Conservation (phyloP, 306 rosid species). For the Vigna mungo region DNA sequence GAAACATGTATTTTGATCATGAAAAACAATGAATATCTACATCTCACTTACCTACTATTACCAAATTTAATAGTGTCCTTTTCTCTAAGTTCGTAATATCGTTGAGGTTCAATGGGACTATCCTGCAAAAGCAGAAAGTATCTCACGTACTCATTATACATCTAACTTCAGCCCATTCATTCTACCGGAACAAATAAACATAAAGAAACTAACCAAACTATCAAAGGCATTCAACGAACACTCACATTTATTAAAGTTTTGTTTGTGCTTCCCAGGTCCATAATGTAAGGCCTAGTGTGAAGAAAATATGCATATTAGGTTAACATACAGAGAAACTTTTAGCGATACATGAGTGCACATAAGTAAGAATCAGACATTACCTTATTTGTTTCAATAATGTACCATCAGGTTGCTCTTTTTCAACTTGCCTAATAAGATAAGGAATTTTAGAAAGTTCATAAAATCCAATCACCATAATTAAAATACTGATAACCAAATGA, state of each 20-base stretch:
- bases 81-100: conserved; percentile 92
- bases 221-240: conserved; percentile 35
- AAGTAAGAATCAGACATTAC: conserved; percentile 52
- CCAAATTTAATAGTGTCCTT: conserved; percentile 92
- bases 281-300: conserved; percentile 78
- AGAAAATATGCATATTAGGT: conserved; percentile 40
- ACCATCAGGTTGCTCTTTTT: conserved; percentile 87
- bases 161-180: conserved; percentile 19
- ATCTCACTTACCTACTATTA: conserved; percentile 80
- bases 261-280: conserved; percentile 99
- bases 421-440: conserved; percentile 73
- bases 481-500: conserved; percentile 34
- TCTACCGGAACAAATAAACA: conserved; percentile 30
- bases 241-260: conserved; percentile 93
- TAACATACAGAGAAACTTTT: conserved; percentile 28
- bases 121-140: conserved; percentile 69
- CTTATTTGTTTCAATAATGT: conserved; percentile 60
- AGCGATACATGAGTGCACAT: not conserved
- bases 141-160: conserved; percentile 27
- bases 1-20: conserved; percentile 25
- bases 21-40: conserved; percentile 28
- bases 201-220: conserved; percentile 14
- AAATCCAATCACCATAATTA: not conserved
- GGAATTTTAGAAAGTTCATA: conserved; percentile 2
- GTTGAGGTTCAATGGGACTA: conserved; percentile 84